These are phyloP conservation scores for Arthrobotrys conoides DNA, from an alignment of 2,329 filamentous ascomycete species.

Conservation along the genomic window DNA sequence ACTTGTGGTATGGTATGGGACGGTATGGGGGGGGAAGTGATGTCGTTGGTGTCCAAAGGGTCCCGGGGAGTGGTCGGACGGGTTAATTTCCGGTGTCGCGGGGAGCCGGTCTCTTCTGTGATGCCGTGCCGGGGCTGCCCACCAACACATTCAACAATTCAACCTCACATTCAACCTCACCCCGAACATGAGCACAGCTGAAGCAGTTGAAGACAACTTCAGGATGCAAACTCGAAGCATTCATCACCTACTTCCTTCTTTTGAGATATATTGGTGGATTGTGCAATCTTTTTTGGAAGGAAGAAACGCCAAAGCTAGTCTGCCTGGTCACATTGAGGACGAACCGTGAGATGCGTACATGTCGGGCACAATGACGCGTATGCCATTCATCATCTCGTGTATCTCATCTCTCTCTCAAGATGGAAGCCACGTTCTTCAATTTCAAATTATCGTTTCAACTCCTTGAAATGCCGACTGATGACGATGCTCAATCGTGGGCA, in stretches of 20 bases:
- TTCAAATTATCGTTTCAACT: not conserved
- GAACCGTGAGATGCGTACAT: too few relatives aligned
- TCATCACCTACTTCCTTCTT: too few relatives aligned
- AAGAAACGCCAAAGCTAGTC: too few relatives aligned
- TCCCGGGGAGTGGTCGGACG: not conserved
- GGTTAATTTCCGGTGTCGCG: conserved; percentile 17
- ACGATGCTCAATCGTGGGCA: not conserved
- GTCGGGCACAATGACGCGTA: conserved; percentile 11
- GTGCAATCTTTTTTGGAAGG: too few relatives aligned
- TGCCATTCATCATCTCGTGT: not conserved
- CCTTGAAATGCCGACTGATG: not conserved
- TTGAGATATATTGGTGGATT: too few relatives aligned
- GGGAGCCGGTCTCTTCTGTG: not conserved
- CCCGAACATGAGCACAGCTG: not conserved
- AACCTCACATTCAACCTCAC: conserved; percentile 23
- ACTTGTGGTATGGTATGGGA: not conserved
- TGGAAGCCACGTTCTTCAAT: conserved; percentile 12
- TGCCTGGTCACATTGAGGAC: too few relatives aligned
- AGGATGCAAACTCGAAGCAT: too few relatives aligned
- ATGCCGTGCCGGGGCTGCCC: not conserved
- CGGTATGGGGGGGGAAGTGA: not conserved
- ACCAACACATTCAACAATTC: conserved; percentile 21
- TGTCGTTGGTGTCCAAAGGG: not conserved
- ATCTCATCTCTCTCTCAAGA: not conserved
- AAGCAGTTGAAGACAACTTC: too few relatives aligned